phyloP scores from a whole-genome alignment of 1,139 yeast genomes.

The Saccharomycopsis hybrid region DNA sequence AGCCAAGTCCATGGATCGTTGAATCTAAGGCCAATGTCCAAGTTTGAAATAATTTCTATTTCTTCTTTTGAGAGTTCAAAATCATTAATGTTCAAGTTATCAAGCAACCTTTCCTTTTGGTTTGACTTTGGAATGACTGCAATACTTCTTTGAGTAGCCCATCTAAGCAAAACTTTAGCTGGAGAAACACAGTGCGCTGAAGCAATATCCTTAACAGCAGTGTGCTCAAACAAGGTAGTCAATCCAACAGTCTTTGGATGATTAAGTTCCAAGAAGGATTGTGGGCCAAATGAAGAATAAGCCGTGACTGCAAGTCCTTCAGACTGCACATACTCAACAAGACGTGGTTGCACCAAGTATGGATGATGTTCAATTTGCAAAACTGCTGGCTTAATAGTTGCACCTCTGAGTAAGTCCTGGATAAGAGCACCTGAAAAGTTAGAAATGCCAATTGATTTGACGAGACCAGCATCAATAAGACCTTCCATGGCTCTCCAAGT shows the following conservation, averaged over 20 bases:
- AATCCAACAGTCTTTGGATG: conserved; percentile 43
- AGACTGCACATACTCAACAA: conserved; percentile 56
- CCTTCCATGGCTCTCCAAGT: conserved; percentile 79
- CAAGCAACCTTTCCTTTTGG: conserved; percentile 51
- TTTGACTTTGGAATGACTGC: conserved; percentile 75
- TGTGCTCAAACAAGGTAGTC: conserved; percentile 51
- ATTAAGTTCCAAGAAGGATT: conserved; percentile 60
- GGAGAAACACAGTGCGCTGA: conserved; percentile 42
- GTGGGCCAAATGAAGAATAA: conserved; percentile 83
- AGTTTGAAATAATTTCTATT: conserved; percentile 41
- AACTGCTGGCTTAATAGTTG: conserved; percentile 69
- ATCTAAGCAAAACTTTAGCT: conserved; percentile 66
- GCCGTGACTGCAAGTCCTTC: conserved; percentile 69
- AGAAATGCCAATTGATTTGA: conserved; percentile 75
- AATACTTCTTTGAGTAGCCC: conserved; percentile 72
- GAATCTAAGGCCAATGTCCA: conserved; percentile 70
- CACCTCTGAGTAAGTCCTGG: conserved; percentile 67
- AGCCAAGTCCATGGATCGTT: conserved; percentile 84
- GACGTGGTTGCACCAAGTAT: conserved; percentile 68
- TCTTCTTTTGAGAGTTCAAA: conserved; percentile 51
- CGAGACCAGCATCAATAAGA: conserved; percentile 54
- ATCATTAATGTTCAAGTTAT: conserved; percentile 51
- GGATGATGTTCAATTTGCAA: conserved; percentile 93
- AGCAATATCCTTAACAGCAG: conserved; percentile 48
- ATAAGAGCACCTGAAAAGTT: conserved; percentile 74